Conservation (phyloP, 2,329 filamentous ascomycete species). For the Trichoderma oligosporum region DNA sequence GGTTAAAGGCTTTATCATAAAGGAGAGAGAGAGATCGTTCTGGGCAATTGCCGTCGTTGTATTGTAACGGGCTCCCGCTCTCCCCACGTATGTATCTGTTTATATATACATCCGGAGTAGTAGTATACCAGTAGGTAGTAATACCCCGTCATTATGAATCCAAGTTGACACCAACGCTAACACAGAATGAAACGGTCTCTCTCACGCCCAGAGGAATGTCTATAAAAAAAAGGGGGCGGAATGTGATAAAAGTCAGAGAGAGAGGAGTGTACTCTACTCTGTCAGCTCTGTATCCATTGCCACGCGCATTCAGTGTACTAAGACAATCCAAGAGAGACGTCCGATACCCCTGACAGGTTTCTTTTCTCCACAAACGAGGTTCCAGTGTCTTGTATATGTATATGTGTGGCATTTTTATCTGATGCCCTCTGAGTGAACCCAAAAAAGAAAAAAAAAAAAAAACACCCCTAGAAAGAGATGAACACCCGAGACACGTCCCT, state of each 20-base stretch:
- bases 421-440: neutral
- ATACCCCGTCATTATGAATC: neutral
- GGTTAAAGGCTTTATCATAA: neutral
- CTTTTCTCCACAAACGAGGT: neutral
- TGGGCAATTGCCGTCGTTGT: neutral
- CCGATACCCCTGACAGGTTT: conserved; percentile 12
- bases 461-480: neutral
- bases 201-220: neutral
- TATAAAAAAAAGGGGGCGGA: neutral
- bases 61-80: neutral
- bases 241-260: neutral
- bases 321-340: conserved; percentile 13
- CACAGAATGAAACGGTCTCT: neutral
- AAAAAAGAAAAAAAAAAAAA: neutral
- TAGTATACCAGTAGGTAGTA: no score
- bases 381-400: no score
- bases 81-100: conserved; percentile 10
- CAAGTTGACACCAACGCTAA: neutral
- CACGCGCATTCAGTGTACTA: neutral
- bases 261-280: neutral
- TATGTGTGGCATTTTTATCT: neutral
- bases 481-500: conserved; percentile 5
- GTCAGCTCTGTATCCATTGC: conserved; percentile 1
- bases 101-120: neutral
- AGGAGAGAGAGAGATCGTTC: neutral